phyloP scores from a whole-genome alignment of 164 flowering plant genomes.

The Cinnamomum chago region DNA sequence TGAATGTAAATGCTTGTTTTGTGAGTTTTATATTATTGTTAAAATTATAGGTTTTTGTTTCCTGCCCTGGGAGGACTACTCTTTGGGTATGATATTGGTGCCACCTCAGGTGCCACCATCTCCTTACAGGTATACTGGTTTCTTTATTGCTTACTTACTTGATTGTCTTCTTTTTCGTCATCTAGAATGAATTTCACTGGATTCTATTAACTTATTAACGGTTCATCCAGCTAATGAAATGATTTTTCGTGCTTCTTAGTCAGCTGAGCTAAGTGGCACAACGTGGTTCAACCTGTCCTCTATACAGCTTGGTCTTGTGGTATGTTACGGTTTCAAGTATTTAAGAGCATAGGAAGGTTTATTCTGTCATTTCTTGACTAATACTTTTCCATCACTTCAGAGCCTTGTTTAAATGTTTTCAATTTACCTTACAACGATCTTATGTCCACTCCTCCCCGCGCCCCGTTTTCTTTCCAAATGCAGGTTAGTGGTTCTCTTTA shows the following conservation, averaged over 20 bases:
- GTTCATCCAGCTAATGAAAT: background rate
- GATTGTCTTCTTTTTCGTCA: too few species aligned
- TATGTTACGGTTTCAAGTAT: constrained; percentile 23
- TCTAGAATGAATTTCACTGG: too few species aligned
- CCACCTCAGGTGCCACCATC: constrained; percentile 94
- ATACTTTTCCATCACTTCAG: background rate
- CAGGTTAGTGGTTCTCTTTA: constrained; percentile 96
- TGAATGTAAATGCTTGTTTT: background rate
- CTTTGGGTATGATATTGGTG: constrained; percentile 98
- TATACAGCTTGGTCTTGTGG: constrained; percentile 95
- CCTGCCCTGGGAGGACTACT: constrained; percentile 96
- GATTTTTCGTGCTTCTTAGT: constrained; percentile 32
- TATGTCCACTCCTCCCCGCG: background rate
- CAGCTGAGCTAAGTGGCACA: constrained; percentile 89
- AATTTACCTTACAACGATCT: background rate
- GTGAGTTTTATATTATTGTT: background rate
- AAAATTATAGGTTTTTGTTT: constrained; percentile 60
- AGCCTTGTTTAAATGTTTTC: background rate
- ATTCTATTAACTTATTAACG: background rate
- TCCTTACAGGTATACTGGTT: constrained; percentile 68
- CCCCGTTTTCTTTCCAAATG: constrained; percentile 8
- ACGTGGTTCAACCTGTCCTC: constrained; percentile 86
- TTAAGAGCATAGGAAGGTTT: background rate
- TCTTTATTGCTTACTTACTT: background rate
- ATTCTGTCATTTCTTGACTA: background rate